Conservation (phyloP, 306 rosid genomes). For the Cicer arietinum region DNA sequence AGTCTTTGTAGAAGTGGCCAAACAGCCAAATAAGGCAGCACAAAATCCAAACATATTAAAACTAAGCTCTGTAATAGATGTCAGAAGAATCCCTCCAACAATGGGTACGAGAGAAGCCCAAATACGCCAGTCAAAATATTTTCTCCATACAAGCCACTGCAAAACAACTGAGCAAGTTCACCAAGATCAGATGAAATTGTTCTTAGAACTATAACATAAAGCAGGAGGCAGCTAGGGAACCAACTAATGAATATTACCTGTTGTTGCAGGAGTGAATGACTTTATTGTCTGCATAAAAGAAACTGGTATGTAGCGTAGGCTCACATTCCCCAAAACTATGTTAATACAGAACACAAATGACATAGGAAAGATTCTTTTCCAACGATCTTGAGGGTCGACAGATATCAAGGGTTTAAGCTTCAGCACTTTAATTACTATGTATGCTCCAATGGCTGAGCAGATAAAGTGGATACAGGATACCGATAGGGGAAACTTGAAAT, state of each 20-base stretch:
- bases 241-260: conserved; percentile 60
- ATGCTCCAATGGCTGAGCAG: conserved; percentile 90
- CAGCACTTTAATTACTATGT: conserved; percentile 73
- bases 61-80: conserved; percentile 92
- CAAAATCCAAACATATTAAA: conserved; percentile 88
- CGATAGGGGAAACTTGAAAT: conserved; percentile 88
- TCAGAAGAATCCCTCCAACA: conserved; percentile 96
- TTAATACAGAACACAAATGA: conserved; percentile 93
- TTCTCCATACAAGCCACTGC: conserved; percentile 97
- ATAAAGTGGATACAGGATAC: conserved; percentile 91
- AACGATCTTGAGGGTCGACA: conserved; percentile 89
- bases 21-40: conserved; percentile 95
- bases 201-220: conserved; percentile 24
- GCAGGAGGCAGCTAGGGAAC: conserved; percentile 6
- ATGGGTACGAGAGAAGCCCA: conserved; percentile 93
- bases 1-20: conserved; percentile 97
- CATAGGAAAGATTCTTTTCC: conserved; percentile 98
- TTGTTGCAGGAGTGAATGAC: conserved; percentile 97
- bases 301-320: conserved; percentile 94
- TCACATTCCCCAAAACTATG: conserved; percentile 93
- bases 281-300: conserved; percentile 98
- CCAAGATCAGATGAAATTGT: conserved; percentile 47
- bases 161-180: conserved; percentile 67
- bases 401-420: conserved; percentile 82
- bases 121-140: conserved; percentile 86